Conservation (phyloP, 1,284 basidiomycete genomes). For the Ceratobasidium sp. region DNA sequence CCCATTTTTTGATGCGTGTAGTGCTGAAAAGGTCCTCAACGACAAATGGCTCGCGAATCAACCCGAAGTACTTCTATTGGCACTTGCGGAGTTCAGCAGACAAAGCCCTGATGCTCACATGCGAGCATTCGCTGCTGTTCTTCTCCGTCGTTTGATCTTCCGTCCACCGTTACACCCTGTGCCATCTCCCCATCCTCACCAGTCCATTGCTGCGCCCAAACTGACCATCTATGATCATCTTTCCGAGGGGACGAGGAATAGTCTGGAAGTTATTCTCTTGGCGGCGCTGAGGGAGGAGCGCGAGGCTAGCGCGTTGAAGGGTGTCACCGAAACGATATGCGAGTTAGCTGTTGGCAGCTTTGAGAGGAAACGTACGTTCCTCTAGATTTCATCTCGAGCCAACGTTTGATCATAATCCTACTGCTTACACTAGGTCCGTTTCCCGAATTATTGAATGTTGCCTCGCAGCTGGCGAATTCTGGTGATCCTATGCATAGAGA, state of each 20-base stretch:
- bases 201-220: conserved; percentile 46
- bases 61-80: conserved; percentile 79
- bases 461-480: conserved; percentile 64
- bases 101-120: conserved; percentile 69
- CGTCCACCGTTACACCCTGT: conserved; percentile 56
- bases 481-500: conserved; percentile 61
- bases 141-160: conserved; percentile 78
- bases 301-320: conserved; percentile 66
- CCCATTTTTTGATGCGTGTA: conserved; percentile 51
- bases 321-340: conserved; percentile 75
- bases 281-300: conserved; percentile 72
- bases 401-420: not conserved
- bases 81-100: conserved; percentile 77
- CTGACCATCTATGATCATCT: conserved; percentile 73
- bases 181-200: conserved; percentile 46
- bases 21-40: conserved; percentile 81
- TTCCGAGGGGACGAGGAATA: conserved; percentile 68
- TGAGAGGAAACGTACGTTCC: conserved; percentile 63
- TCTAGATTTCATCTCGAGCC: not conserved
- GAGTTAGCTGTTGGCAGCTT: conserved; percentile 79
- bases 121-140: conserved; percentile 73
- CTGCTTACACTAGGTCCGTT: conserved; percentile 60
- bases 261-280: conserved; percentile 75
- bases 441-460: conserved; percentile 76
- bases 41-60: conserved; percentile 73